These are phyloP conservation scores for Rhododendron ferrugineum DNA, from an alignment of 148 eudicot species.

Conservation along the genomic window DNA sequence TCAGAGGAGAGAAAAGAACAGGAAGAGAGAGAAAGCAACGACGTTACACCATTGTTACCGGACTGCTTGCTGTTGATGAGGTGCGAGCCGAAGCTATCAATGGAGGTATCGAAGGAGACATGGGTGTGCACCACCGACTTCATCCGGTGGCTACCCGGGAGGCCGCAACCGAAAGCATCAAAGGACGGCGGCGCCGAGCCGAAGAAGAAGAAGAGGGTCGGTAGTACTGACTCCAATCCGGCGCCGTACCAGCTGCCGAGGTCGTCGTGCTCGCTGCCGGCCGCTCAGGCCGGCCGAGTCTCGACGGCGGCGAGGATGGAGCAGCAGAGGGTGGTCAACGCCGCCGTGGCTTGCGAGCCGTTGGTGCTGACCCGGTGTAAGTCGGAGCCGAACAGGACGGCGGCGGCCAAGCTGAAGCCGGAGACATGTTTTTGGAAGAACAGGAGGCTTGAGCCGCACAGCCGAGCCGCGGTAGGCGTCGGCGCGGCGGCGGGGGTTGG, in stretches of 20 bases:
- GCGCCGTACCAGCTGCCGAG: slow-evolving; percentile 42
- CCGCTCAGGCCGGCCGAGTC: slow-evolving; percentile 16
- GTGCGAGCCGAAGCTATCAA: slow-evolving; percentile 88
- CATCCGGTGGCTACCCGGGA: slow-evolving; percentile 52
- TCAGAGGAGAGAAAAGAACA: slow-evolving; percentile 3
- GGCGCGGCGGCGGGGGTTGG: slow-evolving; percentile 69
- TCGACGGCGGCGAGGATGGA: slow-evolving; percentile 66
- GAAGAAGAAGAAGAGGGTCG: slow-evolving; percentile 17
- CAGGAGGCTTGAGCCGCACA: slow-evolving; percentile 69
- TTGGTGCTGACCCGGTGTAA: slow-evolving; percentile 74
- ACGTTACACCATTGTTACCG: slow-evolving; percentile 36
- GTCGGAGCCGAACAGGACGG: slow-evolving; percentile 91
- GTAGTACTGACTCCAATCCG: slow-evolving; percentile 14
- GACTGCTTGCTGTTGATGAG: slow-evolving; percentile 88
- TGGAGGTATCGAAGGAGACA: slow-evolving; percentile 95
- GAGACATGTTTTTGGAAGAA: slow-evolving; percentile 64
- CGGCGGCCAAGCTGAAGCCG: slow-evolving; percentile 62
- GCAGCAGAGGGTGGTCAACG: slow-evolving; percentile 52
- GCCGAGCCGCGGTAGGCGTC: slow-evolving; percentile 46
- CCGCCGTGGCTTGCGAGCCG: slow-evolving; percentile 71
- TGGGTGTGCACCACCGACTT: slow-evolving; percentile 90
- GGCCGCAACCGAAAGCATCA: background rate
- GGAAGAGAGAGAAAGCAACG: background rate
- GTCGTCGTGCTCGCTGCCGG: slow-evolving; percentile 76
- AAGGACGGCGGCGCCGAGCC: slow-evolving; percentile 18